These are phyloP conservation scores for Stylonectria norvegica DNA, from an alignment of 2,329 filamentous ascomycete species.

Conservation along the genomic window DNA sequence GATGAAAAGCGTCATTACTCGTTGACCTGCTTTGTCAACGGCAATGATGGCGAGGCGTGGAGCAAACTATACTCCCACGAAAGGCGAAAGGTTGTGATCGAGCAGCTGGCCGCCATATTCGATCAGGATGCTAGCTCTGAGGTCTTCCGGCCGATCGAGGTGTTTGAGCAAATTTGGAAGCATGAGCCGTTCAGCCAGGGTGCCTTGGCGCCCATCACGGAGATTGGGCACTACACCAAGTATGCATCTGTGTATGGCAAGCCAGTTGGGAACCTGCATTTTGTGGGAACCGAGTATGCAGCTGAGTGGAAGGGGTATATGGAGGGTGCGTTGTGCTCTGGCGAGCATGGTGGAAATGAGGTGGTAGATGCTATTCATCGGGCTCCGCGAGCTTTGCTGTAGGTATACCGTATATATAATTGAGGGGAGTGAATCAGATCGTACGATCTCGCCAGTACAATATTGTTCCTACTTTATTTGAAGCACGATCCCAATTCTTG, in stretches of 20 bases:
- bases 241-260: conserved; percentile 29
- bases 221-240: conserved; percentile 29
- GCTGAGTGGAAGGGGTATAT: conserved; percentile 51
- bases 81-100: conserved; percentile 30
- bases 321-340: conserved; percentile 46
- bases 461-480: too few species aligned
- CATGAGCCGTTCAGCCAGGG: conserved; percentile 33
- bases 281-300: conserved; percentile 48
- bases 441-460: too few species aligned
- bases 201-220: conserved; percentile 32
- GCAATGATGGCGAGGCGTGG: conserved; percentile 36
- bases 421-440: too few species aligned
- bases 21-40: conserved; percentile 42
- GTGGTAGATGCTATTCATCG: conserved; percentile 27
- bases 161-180: conserved; percentile 34
- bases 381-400: conserved; percentile 8
- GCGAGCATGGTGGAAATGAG: conserved; percentile 42
- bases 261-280: conserved; percentile 42
- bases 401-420: too few species aligned
- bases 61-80: conserved; percentile 22
- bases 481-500: too few species aligned
- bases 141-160: conserved; percentile 24
- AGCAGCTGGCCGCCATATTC: conserved; percentile 33
- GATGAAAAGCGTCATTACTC: conserved; percentile 28
- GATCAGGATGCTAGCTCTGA: conserved; percentile 17